Percentiles rank a stretch among this genome's conserved stretches.
Evolutionary conservation across 2,329 filamentous ascomycete species (phyloP).

Genomic region (Coniochaeta sp.): DNA sequence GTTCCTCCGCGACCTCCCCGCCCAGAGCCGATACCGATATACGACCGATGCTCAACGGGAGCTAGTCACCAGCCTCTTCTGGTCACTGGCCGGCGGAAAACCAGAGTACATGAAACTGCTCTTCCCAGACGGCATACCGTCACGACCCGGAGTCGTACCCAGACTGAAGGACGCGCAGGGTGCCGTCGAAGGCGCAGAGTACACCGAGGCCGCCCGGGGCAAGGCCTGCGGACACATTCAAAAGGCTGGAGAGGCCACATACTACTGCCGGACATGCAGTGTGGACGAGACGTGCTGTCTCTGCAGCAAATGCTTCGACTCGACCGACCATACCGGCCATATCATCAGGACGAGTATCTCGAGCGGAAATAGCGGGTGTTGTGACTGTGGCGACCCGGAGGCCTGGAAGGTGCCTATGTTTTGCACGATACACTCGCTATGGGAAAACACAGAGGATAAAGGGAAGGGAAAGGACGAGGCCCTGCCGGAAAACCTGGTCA

Average conservation of each 20-base stretch:
- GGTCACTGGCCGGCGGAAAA: constrained; percentile 71
- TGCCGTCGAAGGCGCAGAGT: constrained; percentile 89
- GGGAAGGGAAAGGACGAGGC: constrained; percentile 55
- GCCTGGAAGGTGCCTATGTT: constrained; percentile 84
- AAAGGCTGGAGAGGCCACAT: constrained; percentile 87
- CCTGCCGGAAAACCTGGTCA: constrained; percentile 68
- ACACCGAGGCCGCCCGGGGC: constrained; percentile 82
- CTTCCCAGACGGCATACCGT: constrained; percentile 69
- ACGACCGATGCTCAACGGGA: constrained; percentile 61
- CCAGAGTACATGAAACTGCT: constrained; percentile 69
- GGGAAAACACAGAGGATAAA: constrained; percentile 41
- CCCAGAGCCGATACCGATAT: constrained; percentile 68
- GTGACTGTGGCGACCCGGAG: constrained; percentile 93
- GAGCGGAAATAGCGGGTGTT: constrained; percentile 88
- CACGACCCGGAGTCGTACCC: constrained; percentile 46
- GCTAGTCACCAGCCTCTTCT: constrained; percentile 76
- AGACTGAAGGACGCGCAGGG: constrained; percentile 84
- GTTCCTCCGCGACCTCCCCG: constrained; percentile 72
- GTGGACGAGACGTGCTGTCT: constrained; percentile 93
- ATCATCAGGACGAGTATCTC: constrained; percentile 85
- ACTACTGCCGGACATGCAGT: constrained; percentile 89
- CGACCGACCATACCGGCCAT: constrained; percentile 90
- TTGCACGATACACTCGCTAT: constrained; percentile 86
- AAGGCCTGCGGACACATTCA: constrained; percentile 98
- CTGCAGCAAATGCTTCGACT: constrained; percentile 89